Evolutionary conservation across 352 stramenopile genomes (phyloP).

Genomic region (Globisporangium nodosum): DNA sequence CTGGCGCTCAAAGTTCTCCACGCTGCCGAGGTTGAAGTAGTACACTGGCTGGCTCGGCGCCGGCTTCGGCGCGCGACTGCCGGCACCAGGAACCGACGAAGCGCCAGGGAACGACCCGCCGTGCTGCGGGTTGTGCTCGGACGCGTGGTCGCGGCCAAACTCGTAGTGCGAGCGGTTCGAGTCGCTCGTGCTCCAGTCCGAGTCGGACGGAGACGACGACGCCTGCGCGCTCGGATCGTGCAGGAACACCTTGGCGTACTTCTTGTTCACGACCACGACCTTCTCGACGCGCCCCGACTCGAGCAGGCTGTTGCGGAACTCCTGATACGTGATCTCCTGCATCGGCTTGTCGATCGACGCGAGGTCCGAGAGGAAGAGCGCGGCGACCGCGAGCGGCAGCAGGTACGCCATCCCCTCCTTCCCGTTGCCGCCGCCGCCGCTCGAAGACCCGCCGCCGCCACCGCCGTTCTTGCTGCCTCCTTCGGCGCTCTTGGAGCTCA

Average conservation of each 20-base stretch:
- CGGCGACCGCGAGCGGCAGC: conserved; percentile 63
- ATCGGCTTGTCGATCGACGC: conserved; percentile 72
- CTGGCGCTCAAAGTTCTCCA: conserved; percentile 97
- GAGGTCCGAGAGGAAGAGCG: conserved; percentile 71
- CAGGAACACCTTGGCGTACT: conserved; percentile 86
- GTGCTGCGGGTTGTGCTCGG: conserved; percentile 17
- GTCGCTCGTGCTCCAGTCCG: conserved; percentile 16
- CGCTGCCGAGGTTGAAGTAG: conserved; percentile 97
- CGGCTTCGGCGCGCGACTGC: conserved; percentile 13
- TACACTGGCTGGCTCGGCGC: conserved; percentile 41
- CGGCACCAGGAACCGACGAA: conserved; percentile 4
- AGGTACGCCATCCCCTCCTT: conserved; percentile 71
- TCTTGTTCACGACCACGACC: conserved; percentile 90
- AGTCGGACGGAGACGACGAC: conserved; percentile 9
- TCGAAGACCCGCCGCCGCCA: conserved; percentile 21
- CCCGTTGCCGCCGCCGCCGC: conserved; percentile 27
- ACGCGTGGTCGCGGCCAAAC: conserved; percentile 16
- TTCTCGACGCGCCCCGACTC: conserved; percentile 85
- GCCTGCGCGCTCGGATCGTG: conserved; percentile 29
- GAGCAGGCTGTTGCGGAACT: conserved; percentile 86
- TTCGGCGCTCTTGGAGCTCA: conserved; percentile 56
- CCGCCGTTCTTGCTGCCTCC: conserved; percentile 22
- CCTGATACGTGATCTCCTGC: conserved; percentile 90
- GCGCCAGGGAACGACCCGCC: conserved; percentile 6
- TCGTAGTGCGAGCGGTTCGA: conserved; percentile 28